These are phyloP conservation scores for Cutaneotrichosporon sp. DNA, from an alignment of 1,284 basidiomycete species.

Conservation along the genomic window DNA sequence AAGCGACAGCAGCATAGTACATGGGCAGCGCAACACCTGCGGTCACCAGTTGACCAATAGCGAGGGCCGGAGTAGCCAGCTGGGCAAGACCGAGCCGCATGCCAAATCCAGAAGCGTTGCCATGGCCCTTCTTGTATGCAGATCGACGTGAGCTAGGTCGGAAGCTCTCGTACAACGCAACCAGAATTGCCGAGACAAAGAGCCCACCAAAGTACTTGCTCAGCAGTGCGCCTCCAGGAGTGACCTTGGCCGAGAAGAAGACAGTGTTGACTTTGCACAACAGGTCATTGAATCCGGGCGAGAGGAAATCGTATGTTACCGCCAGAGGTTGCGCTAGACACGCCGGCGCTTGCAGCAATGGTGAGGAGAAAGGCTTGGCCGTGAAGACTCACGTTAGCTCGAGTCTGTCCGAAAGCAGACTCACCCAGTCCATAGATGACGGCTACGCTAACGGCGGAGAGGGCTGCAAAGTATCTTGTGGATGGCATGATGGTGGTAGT, in stretches of 20 bases:
- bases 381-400: not conserved
- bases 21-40: conserved; percentile 10
- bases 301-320: not conserved
- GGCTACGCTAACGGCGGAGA: conserved; percentile 5
- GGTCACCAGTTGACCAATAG: conserved; percentile 10
- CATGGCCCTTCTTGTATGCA: not conserved
- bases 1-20: conserved; percentile 12
- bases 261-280: conserved; percentile 15
- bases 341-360: not conserved
- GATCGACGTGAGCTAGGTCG: conserved; percentile 11
- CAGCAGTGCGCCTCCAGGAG: not conserved
- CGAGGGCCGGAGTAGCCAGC: conserved; percentile 3
- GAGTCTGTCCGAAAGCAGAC: not conserved
- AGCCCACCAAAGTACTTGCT: conserved; percentile 4
- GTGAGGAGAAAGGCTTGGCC: not conserved
- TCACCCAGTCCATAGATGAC: not conserved
- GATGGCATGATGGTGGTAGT: no score
- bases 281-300: conserved; percentile 1
- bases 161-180: conserved; percentile 16
- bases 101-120: conserved; percentile 13
- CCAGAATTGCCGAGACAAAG: conserved; percentile 4
- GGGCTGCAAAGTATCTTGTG: conserved; percentile 1
- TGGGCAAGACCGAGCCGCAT: conserved; percentile 16
- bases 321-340: conserved; percentile 12
- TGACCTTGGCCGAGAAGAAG: not conserved